Evolutionary conservation across 495 filamentous ascomycete species (phyloP).

Genomic region (Lasiosphaeriaceae sp.): DNA sequence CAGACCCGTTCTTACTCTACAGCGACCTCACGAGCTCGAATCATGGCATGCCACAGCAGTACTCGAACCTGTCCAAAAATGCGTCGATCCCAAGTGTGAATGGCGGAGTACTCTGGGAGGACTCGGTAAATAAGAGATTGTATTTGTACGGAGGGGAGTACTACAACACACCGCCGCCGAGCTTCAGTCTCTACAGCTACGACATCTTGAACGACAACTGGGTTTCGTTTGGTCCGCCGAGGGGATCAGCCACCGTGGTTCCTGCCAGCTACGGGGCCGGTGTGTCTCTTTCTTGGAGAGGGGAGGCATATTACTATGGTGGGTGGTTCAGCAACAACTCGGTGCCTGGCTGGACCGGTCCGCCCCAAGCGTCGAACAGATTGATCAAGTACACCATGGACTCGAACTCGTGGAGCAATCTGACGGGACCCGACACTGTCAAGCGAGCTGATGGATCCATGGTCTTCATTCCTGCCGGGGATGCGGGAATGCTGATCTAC

Average conservation of each 20-base stretch:
- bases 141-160: slow-evolving; percentile 50
- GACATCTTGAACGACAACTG: slow-evolving; percentile 44
- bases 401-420: slow-evolving; percentile 11
- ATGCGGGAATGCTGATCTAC: slow-evolving; percentile 22
- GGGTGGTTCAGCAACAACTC: slow-evolving; percentile 47
- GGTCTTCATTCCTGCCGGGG: slow-evolving; percentile 20
- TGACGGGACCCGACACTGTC: slow-evolving; percentile 14
- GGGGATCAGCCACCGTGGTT: slow-evolving; percentile 12
- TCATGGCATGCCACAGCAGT: slow-evolving; percentile 41
- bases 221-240: slow-evolving; percentile 28
- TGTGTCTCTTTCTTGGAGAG: slow-evolving; percentile 16
- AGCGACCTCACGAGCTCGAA: slow-evolving; percentile 39
- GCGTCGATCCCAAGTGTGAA: slow-evolving; percentile 38
- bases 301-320: slow-evolving; percentile 34
- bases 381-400: slow-evolving; percentile 25
- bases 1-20: slow-evolving; percentile 42
- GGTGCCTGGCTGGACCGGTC: slow-evolving; percentile 36
- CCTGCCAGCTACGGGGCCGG: slow-evolving; percentile 21
- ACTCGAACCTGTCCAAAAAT: slow-evolving; percentile 47
- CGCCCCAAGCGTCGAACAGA: slow-evolving; percentile 8
- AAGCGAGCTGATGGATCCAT: slow-evolving; percentile 19
- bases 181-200: slow-evolving; percentile 38
- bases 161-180: slow-evolving; percentile 21
- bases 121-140: slow-evolving; percentile 49
- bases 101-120: slow-evolving; percentile 47